These are phyloP conservation scores for Dendrobium catenatum DNA, from an alignment of 106 monocot species.

Conservation along the genomic window DNA sequence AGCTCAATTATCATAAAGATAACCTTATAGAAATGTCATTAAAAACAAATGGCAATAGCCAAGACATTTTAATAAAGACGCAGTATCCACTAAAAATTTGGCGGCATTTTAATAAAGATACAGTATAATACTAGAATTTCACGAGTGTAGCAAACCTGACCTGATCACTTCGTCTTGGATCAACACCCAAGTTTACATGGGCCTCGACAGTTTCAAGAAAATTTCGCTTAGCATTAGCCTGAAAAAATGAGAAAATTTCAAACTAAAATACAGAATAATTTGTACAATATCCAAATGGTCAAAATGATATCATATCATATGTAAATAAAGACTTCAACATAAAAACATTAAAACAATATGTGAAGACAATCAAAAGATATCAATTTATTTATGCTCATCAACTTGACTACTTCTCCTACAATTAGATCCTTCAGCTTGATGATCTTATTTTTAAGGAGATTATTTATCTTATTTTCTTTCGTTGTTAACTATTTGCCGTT, in stretches of 20 bases:
- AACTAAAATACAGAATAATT: background rate
- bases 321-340: background rate
- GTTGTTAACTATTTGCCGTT: background rate
- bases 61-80: background rate
- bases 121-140: background rate
- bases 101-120: background rate
- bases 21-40: background rate
- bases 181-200: slow-evolving; percentile 80
- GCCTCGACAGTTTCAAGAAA: slow-evolving; percentile 92
- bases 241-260: slow-evolving; percentile 5
- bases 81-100: background rate
- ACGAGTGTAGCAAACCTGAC: slow-evolving; percentile 17
- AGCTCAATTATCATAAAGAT: background rate
- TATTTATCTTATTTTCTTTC: no score
- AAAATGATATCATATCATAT: background rate
- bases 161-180: slow-evolving; percentile 95
- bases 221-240: slow-evolving; percentile 58
- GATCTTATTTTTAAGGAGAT: background rate
- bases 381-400: background rate
- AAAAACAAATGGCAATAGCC: background rate
- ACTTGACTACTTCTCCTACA: background rate
- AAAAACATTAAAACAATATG: background rate
- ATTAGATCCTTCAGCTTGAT: background rate
- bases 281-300: background rate
- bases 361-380: background rate